Percentiles rank a stretch among this genome's conserved stretches.
Conservation (phyloP, 257 asterid species). For the Mentha longifolia region DNA sequence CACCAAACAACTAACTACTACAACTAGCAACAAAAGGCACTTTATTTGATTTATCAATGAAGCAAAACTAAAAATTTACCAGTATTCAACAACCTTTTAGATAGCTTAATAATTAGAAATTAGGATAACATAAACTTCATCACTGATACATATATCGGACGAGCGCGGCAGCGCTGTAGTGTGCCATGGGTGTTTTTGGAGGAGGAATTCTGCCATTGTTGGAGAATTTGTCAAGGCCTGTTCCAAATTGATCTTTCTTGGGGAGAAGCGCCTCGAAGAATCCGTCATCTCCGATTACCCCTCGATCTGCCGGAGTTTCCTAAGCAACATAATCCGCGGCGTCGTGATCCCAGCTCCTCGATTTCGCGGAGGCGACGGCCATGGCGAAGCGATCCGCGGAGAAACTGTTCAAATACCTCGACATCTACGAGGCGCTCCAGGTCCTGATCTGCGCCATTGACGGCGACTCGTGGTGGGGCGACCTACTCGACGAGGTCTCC, state of each 20-base stretch:
- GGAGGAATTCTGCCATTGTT: too few species aligned
- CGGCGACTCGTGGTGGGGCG: constrained; percentile 39
- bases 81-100: too few species aligned
- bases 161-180: too few species aligned
- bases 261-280: constrained; percentile 59
- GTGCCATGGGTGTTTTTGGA: too few species aligned
- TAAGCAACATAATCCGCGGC: constrained; percentile 57
- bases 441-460: constrained; percentile 45
- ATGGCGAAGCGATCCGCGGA: constrained; percentile 74
- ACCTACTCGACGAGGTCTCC: too few species aligned
- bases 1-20: too few species aligned
- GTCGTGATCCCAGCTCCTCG: constrained; percentile 77
- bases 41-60: too few species aligned
- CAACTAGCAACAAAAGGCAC: too few species aligned
- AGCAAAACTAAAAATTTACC: too few species aligned
- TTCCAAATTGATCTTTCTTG: constrained; percentile 55
- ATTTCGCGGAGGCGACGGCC: constrained; percentile 75
- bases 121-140: too few species aligned
- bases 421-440: constrained; percentile 60
- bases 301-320: constrained; percentile 34
- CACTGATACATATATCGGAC: too few species aligned
- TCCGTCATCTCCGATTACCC: constrained; percentile 56
- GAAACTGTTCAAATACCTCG: constrained; percentile 66
- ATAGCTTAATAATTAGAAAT: too few species aligned
- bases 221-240: constrained; percentile 59